phyloP scores from a whole-genome alignment of 441 rosid species.

The Oxalis stricta region DNA sequence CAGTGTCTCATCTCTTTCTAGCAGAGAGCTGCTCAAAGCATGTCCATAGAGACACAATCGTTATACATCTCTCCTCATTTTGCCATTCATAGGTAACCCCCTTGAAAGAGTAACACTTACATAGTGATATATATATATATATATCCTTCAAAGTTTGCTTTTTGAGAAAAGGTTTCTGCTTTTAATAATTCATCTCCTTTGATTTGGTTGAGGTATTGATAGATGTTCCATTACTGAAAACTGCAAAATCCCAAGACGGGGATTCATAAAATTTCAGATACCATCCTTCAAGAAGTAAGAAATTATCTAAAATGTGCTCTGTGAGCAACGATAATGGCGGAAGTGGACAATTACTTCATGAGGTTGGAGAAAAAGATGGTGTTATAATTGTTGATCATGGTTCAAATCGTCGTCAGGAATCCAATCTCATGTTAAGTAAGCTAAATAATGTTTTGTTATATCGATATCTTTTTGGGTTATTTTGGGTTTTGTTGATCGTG shows the following conservation, averaged over 20 bases:
- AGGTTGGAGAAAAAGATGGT: conserved; percentile 50
- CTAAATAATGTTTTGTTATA: not conserved
- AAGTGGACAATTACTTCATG: conserved; percentile 8
- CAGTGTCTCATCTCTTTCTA: too few species aligned
- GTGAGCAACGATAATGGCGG: conserved; percentile 20
- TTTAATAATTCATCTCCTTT: not conserved
- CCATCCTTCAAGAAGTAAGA: conserved; percentile 7
- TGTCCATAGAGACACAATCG: conserved; percentile 5
- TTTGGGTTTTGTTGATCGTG: not conserved
- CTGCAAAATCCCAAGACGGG: conserved; percentile 4
- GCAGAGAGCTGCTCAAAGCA: not conserved
- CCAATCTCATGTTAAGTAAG: conserved; percentile 82
- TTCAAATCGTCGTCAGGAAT: conserved; percentile 72
- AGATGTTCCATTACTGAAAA: conserved; percentile 9
- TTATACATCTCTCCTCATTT: not conserved
- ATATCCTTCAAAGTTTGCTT: too few species aligned
- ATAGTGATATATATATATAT: not conserved
- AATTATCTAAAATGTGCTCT: conserved; percentile 6
- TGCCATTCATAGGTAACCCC: not conserved
- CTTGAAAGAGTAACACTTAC: not conserved
- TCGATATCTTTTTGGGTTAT: not conserved
- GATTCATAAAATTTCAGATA: conserved; percentile 11
- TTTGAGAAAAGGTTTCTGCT: not conserved
- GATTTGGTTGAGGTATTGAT: not conserved
- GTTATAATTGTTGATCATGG: conserved; percentile 89